phyloP scores from a whole-genome alignment of 2,329 filamentous ascomycete species.

The Daldinia sp. region DNA sequence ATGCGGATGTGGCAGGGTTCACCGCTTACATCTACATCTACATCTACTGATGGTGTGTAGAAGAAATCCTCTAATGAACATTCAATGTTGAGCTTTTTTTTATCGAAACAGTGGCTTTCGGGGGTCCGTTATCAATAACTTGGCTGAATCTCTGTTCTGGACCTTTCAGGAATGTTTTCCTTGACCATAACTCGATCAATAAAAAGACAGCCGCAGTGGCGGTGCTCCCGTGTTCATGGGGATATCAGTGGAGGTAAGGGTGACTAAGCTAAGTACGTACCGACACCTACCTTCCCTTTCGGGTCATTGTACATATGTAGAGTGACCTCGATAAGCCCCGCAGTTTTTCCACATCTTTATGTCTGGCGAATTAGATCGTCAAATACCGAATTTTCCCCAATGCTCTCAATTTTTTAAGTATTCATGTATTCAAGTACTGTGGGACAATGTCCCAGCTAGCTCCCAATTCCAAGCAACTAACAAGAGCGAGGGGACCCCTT shows the following conservation, averaged over 20 bases:
- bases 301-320: conserved; percentile 7
- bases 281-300: not conserved
- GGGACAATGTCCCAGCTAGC: not conserved
- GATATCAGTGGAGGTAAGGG: not conserved
- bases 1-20: conserved; percentile 10
- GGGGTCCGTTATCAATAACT: conserved; percentile 13
- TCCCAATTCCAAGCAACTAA: not conserved
- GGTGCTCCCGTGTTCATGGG: conserved; percentile 5
- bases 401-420: not conserved
- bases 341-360: conserved; percentile 40
- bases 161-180: conserved; percentile 34
- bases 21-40: conserved; percentile 24
- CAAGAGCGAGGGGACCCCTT: not conserved
- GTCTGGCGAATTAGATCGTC: conserved; percentile 9
- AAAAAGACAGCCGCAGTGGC: conserved; percentile 37
- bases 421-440: not conserved
- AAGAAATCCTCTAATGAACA: conserved; percentile 23
- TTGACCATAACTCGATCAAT: conserved; percentile 26
- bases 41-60: conserved; percentile 25
- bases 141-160: conserved; percentile 9
- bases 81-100: not conserved
- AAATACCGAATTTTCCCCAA: conserved; percentile 10
- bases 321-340: conserved; percentile 13
- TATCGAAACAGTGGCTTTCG: conserved; percentile 22
- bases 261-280: conserved; percentile 3